Percentiles rank a stretch among this genome's conserved stretches.
These are phyloP conservation scores for Leishmania guyanensis DNA, from an alignment of 208 protist species.

Conservation along the genomic window DNA sequence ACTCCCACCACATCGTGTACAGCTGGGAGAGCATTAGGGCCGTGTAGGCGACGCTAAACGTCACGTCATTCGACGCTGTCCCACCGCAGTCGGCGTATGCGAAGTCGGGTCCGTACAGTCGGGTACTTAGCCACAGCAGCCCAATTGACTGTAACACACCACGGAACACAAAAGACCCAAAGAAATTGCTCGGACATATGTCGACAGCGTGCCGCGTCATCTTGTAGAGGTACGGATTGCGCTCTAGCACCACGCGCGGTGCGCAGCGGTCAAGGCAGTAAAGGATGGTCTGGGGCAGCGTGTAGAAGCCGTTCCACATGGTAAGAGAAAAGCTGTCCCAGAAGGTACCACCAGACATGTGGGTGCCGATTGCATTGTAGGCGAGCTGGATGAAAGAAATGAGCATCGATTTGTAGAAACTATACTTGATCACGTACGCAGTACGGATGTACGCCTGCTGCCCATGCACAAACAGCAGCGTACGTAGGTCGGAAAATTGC, in stretches of 20 bases:
- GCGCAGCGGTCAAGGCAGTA: slow-evolving; percentile 90
- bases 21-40: slow-evolving; percentile 87
- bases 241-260: slow-evolving; percentile 75
- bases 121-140: slow-evolving; percentile 57
- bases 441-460: slow-evolving; percentile 92
- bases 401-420: slow-evolving; percentile 98
- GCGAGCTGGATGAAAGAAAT: slow-evolving; percentile 93
- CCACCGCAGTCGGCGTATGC: slow-evolving; percentile 38
- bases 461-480: slow-evolving; percentile 95
- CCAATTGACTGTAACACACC: slow-evolving; percentile 77
- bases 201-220: slow-evolving; percentile 50
- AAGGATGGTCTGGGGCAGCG: slow-evolving; percentile 86
- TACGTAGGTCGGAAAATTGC: slow-evolving; percentile 92
- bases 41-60: slow-evolving; percentile 86
- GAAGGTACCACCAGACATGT: slow-evolving; percentile 83
- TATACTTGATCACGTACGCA: slow-evolving; percentile 96
- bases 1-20: slow-evolving; percentile 84
- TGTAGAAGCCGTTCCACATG: slow-evolving; percentile 93
- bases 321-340: slow-evolving; percentile 92
- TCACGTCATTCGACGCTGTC: slow-evolving; percentile 63
- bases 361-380: slow-evolving; percentile 74
- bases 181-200: slow-evolving; percentile 75
- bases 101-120: slow-evolving; percentile 45
- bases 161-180: slow-evolving; percentile 61
- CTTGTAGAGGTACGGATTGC: slow-evolving; percentile 77